phyloP scores from a whole-genome alignment of 306 rosid genomes.

The Lathyrus oleraceus region DNA sequence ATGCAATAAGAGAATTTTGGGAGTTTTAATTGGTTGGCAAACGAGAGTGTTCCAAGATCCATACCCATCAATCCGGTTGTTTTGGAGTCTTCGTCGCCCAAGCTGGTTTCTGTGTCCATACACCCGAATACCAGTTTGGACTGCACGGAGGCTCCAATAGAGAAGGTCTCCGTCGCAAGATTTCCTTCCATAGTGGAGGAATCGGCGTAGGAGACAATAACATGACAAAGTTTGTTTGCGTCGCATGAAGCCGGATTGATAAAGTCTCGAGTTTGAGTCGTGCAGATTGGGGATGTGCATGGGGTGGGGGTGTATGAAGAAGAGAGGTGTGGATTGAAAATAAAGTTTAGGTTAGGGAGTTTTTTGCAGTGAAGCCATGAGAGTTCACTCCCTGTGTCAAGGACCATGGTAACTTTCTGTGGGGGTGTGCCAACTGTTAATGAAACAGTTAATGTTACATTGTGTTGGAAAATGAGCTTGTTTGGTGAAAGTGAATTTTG shows the following conservation, averaged over 20 bases:
- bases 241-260: conserved; percentile 68
- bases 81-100: conserved; percentile 65
- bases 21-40: conserved; percentile 56
- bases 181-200: conserved; percentile 67
- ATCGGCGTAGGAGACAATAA: conserved; percentile 70
- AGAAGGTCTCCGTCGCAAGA: conserved; percentile 66
- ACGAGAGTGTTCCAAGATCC: conserved; percentile 74
- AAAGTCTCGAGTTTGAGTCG: conserved; percentile 56
- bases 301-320: conserved; percentile 57
- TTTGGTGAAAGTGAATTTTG: conserved; percentile 34
- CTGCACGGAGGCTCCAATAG: conserved; percentile 42
- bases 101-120: conserved; percentile 74
- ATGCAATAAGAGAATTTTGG: conserved; percentile 88
- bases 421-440: conserved; percentile 80
- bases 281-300: conserved; percentile 56
- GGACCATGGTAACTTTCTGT: conserved; percentile 83
- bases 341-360: conserved; percentile 42
- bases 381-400: conserved; percentile 94
- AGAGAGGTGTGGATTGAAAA: conserved; percentile 60
- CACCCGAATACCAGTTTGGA: conserved; percentile 61
- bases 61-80: conserved; percentile 79
- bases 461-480: conserved; percentile 67
- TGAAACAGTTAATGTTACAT: conserved; percentile 66
- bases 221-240: conserved; percentile 65
- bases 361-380: conserved; percentile 81